Percentiles rank a stretch among this genome's conserved stretches.
phyloP scores from a whole-genome alignment of 345 rosid genomes.

The Salix purpurea region DNA sequence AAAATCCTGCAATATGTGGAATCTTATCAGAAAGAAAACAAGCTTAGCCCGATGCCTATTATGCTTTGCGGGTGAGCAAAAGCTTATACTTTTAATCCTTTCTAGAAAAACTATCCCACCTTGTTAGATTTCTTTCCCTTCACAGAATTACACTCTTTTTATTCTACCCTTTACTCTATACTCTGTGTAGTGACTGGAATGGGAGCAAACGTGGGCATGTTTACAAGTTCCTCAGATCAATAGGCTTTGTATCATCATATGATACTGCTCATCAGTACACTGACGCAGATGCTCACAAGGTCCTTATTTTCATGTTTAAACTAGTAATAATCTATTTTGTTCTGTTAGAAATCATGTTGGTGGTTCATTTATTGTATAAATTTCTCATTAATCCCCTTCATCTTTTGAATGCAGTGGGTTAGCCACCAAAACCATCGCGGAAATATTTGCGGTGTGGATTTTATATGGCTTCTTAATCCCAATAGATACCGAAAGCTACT shows the following conservation, averaged over 20 bases:
- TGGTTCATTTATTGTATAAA: background rate
- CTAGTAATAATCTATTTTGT: background rate
- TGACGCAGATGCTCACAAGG: slow-evolving; percentile 32
- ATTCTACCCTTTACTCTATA: background rate
- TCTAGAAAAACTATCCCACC: background rate
- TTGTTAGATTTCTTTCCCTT: background rate
- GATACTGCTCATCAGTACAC: slow-evolving; percentile 30
- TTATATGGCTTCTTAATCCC: slow-evolving; percentile 51
- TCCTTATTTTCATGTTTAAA: background rate
- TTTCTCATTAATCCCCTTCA: slow-evolving; percentile 15
- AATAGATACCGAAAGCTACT: slow-evolving; percentile 60
- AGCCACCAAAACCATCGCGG: slow-evolving; percentile 26
- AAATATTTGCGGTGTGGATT: slow-evolving; percentile 24
- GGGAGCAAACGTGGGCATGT: slow-evolving; percentile 33
- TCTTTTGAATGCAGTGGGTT: slow-evolving; percentile 20
- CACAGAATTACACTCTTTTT: background rate
- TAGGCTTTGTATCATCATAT: slow-evolving; percentile 29
- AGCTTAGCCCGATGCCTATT: slow-evolving; percentile 19
- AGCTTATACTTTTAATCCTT: background rate
- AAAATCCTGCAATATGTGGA: slow-evolving; percentile 22
- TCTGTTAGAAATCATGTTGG: background rate
- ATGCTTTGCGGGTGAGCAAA: slow-evolving; percentile 19
- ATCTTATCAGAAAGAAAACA: slow-evolving; percentile 19
- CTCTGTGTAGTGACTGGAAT: slow-evolving; percentile 26
- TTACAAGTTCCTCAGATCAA: slow-evolving; percentile 30